A percentile compares a stretch with the other conserved stretches of the same genome.
Conservation (phyloP, 2,329 filamentous ascomycete genomes). For the Xylaria sp. region DNA sequence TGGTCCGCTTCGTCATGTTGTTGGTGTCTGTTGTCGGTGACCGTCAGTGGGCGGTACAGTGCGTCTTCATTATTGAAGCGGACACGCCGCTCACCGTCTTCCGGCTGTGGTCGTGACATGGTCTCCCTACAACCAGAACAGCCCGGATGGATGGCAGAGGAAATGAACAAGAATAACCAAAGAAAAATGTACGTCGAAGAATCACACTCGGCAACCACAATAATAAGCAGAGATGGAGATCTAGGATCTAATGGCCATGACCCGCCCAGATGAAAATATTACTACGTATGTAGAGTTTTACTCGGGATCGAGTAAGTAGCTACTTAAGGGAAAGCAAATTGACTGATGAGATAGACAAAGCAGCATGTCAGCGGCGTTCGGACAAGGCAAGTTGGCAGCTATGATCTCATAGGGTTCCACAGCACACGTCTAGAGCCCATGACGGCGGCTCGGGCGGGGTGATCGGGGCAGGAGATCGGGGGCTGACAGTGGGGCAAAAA, state of each 20-base stretch:
- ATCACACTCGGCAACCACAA: constrained; percentile 2
- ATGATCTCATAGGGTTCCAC: constrained; percentile 35
- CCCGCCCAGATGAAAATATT: background rate
- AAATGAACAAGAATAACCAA: constrained; percentile 1
- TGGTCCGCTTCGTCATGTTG: constrained; percentile 16
- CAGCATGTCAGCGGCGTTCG: constrained; percentile 17
- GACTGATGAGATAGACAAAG: background rate
- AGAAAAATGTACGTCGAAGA: background rate
- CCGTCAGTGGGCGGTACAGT: constrained; percentile 32
- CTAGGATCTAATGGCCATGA: background rate
- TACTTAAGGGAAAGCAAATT: background rate
- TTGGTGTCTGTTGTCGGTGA: constrained; percentile 12
- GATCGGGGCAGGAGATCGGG: background rate
- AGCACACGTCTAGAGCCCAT: background rate
- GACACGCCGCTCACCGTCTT: constrained; percentile 28
- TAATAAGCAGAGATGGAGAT: background rate
- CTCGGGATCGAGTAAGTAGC: background rate
- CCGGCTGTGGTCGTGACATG: background rate
- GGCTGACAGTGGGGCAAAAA: background rate
- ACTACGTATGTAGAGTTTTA: background rate
- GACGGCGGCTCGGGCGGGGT: background rate
- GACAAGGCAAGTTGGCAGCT: constrained; percentile 16
- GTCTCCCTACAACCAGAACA: background rate
- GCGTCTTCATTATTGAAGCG: constrained; percentile 21
- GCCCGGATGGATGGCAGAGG: background rate